A percentile compares a stretch with the other conserved stretches of the same genome.
Conservation (phyloP, 306 rosid species). For the Cotoneaster glaucophyllus region DNA sequence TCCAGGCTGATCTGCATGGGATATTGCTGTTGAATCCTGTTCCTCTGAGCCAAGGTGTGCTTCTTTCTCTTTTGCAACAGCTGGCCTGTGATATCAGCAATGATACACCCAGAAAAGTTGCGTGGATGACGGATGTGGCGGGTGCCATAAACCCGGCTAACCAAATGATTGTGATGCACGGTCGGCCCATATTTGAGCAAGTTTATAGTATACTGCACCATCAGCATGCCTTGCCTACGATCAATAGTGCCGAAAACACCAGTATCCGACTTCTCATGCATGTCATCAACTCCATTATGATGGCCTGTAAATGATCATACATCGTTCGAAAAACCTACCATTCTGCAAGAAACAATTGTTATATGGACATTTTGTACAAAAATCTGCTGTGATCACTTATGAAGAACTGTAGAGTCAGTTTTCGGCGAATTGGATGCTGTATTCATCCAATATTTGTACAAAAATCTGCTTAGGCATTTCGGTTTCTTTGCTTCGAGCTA, state of each 20-base stretch:
- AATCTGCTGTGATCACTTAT: not conserved
- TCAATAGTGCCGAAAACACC: slow-evolving; percentile 44
- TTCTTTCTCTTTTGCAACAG: slow-evolving; percentile 93
- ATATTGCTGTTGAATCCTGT: slow-evolving; percentile 60
- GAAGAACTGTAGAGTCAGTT: slow-evolving; percentile 10
- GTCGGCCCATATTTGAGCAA: slow-evolving; percentile 83
- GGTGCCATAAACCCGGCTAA: slow-evolving; percentile 54
- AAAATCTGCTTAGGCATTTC: not conserved
- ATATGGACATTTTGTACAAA: slow-evolving; percentile 15
- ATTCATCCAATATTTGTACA: no score
- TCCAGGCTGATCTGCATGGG: slow-evolving; percentile 76
- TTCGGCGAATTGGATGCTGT: not conserved
- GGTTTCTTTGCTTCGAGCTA: not conserved
- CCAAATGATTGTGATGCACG: slow-evolving; percentile 66
- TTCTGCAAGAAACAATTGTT: not conserved
- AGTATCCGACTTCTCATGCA: slow-evolving; percentile 75
- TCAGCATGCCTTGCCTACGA: slow-evolving; percentile 61
- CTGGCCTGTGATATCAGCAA: slow-evolving; percentile 79
- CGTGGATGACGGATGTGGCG: slow-evolving; percentile 90
- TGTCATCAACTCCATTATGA: slow-evolving; percentile 84
- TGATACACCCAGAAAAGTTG: slow-evolving; percentile 50
- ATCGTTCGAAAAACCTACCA: not conserved
- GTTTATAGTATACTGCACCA: slow-evolving; percentile 89
- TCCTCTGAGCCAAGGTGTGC: slow-evolving; percentile 94
- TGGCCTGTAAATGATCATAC: slow-evolving; percentile 66